A percentile compares a stretch with the other conserved stretches of the same genome.
Evolutionary conservation across 2,329 filamentous ascomycete species (phyloP).

Genomic region (Thielaviopsis populi): DNA sequence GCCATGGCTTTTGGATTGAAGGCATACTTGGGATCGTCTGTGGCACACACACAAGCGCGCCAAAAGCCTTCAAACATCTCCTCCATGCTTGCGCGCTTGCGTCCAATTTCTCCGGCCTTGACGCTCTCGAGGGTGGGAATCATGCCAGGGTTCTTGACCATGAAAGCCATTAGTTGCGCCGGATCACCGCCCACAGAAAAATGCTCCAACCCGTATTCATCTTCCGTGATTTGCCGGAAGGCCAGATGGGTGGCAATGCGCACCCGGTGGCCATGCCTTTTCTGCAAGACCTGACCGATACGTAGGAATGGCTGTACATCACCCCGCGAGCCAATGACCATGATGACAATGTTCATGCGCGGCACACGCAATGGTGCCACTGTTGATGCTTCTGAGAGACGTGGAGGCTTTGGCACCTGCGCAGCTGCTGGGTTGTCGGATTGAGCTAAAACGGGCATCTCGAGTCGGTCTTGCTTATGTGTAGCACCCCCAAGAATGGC

Average conservation of each 20-base stretch:
- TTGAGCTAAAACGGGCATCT: not conserved
- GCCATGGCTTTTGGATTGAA: slow-evolving; percentile 52
- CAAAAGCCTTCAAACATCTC: slow-evolving; percentile 77
- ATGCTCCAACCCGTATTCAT: slow-evolving; percentile 62
- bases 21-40: slow-evolving; percentile 49
- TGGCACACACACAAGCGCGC: slow-evolving; percentile 60
- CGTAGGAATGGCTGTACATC: slow-evolving; percentile 70
- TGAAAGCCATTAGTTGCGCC: slow-evolving; percentile 70
- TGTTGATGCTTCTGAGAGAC: slow-evolving; percentile 10
- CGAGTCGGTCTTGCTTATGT: not conserved
- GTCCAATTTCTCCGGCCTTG: slow-evolving; percentile 56
- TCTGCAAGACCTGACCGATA: slow-evolving; percentile 56
- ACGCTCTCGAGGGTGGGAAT: slow-evolving; percentile 61
- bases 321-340: slow-evolving; percentile 67
- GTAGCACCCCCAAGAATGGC: not conserved
- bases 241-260: slow-evolving; percentile 65
- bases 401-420: slow-evolving; percentile 12
- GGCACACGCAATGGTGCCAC: slow-evolving; percentile 5
- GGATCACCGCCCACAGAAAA: slow-evolving; percentile 69
- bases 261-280: slow-evolving; percentile 58
- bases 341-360: slow-evolving; percentile 60
- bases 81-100: slow-evolving; percentile 53
- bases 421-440: not conserved
- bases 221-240: slow-evolving; percentile 55
- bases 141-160: slow-evolving; percentile 72